phyloP scores from a whole-genome alignment of 2,329 filamentous ascomycete genomes.

The Macrophomina tecta region DNA sequence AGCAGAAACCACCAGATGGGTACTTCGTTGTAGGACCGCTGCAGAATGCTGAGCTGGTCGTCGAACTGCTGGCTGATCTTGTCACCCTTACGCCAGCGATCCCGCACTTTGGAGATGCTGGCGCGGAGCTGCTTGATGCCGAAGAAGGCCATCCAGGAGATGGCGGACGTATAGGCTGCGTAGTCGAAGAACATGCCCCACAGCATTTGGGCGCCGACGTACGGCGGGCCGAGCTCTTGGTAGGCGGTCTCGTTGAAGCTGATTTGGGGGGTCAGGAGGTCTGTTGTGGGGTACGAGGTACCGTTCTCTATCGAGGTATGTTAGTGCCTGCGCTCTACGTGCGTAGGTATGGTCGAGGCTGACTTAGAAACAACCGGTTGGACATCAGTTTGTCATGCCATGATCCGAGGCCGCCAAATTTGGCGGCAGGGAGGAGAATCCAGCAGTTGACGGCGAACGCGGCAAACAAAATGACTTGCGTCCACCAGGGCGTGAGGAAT shows the following conservation, averaged over 20 bases:
- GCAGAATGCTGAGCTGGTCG: slow-evolving; percentile 65
- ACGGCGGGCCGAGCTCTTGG: slow-evolving; percentile 59
- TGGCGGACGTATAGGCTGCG: slow-evolving; percentile 63
- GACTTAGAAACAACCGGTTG: slow-evolving; percentile 44
- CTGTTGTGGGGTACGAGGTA: slow-evolving; percentile 52
- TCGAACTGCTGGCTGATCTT: slow-evolving; percentile 55
- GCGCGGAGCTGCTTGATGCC: slow-evolving; percentile 56
- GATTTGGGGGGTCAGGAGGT: slow-evolving; percentile 52
- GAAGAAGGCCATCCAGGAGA: slow-evolving; percentile 65
- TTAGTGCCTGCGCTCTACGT: not conserved
- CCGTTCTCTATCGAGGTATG: slow-evolving; percentile 57
- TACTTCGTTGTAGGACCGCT: slow-evolving; percentile 63
- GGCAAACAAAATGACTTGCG: slow-evolving; percentile 61
- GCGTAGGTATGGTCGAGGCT: not conserved
- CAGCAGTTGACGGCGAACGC: slow-evolving; percentile 64
- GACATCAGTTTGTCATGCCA: slow-evolving; percentile 60
- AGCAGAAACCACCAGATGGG: slow-evolving; percentile 64
- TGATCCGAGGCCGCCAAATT: slow-evolving; percentile 60
- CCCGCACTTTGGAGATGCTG: slow-evolving; percentile 53
- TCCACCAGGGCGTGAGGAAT: slow-evolving; percentile 60
- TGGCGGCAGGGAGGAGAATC: slow-evolving; percentile 64
- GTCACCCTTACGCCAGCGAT: slow-evolving; percentile 27
- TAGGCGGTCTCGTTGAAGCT: slow-evolving; percentile 57
- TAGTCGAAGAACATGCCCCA: slow-evolving; percentile 68
- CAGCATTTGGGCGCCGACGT: slow-evolving; percentile 63